Base-by-base conservation (phyloP, 352 stramenopile genomes). In the Phytophthora pluvialis region DNA sequence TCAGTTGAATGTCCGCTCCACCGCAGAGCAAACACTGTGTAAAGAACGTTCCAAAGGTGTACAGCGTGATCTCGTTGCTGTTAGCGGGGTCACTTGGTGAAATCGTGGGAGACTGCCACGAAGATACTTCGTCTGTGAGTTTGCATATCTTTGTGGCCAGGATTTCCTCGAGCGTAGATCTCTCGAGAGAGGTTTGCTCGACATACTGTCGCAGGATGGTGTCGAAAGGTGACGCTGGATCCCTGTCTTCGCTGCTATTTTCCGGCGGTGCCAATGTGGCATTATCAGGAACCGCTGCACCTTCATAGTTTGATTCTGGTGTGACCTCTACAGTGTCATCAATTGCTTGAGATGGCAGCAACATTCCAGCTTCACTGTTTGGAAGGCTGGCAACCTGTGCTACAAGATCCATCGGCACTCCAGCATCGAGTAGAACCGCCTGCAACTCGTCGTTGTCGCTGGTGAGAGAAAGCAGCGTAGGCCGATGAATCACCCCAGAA, bases 21-120 rank as follows among this genome's bases (percentile, higher is more conserved):
- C 68, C 63, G 31, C 47, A 67, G 11, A 64, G 52, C 15, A 86
- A 13, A 40, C 79, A 88, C 42, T 86, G 72, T 0, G 75, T 73
- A 18, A 88, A 86, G 54, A 84, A 77, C 8, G 40, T 57, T 18
- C 81, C 81, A 54, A 90, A 90, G 3, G 79, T 89, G 45, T 85
- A 75, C 28, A 71, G 26, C 10, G 43, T 58, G 44, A 74, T 61
- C 48, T 67, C 66, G 31, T 42, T 70, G 31, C 25, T 70, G 60
- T 74, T 50, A 31, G 45, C 15, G 69, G 64, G 62, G 75, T 78
- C 60, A 50, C 42, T 10, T 40, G n/a, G 31, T 52, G 29, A 45
- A 64, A 72, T 58, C 61, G 60, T 36, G 26, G 62, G 43, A 46
- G 70, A 18, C 32, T 70, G 67, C 58, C 67, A 69, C 5, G 18